Conservation (phyloP, 2,329 filamentous ascomycete genomes). For the Nothomitra cinnamomea region DNA sequence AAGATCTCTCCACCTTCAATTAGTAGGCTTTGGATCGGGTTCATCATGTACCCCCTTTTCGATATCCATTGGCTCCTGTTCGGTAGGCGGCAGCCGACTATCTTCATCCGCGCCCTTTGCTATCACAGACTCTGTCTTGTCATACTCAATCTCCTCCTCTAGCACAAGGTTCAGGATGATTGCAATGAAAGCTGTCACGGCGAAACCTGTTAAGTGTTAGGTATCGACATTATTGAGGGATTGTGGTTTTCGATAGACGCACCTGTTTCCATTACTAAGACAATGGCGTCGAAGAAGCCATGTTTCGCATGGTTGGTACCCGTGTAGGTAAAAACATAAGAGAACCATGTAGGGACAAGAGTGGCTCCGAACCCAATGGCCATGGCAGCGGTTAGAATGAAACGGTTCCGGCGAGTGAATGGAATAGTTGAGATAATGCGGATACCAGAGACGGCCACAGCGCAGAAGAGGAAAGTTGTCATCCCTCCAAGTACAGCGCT, state of each 20-base stretch:
- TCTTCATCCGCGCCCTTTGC: neutral
- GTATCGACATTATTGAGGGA: constrained; percentile 24
- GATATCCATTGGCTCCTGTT: neutral
- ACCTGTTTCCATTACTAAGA: constrained; percentile 50
- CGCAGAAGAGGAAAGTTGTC: constrained; percentile 66
- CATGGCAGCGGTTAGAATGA: constrained; percentile 62
- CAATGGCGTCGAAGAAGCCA: constrained; percentile 59
- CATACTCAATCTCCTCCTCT: constrained; percentile 59
- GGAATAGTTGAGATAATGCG: constrained; percentile 54
- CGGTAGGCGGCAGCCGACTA: neutral
- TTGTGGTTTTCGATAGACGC: neutral
- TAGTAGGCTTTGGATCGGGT: neutral
- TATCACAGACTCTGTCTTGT: constrained; percentile 17
- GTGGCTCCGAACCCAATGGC: constrained; percentile 43
- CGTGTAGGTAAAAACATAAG: constrained; percentile 52
- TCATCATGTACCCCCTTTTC: neutral
- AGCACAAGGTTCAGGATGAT: constrained; percentile 58
- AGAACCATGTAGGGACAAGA: constrained; percentile 37
- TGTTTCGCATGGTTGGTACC: constrained; percentile 49
- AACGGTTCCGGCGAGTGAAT: constrained; percentile 66
- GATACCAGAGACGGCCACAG: constrained; percentile 62
- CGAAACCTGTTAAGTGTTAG: constrained; percentile 33
- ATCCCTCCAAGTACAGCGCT: constrained; percentile 48
- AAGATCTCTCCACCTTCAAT: neutral
- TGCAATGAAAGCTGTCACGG: constrained; percentile 55